phyloP scores from a whole-genome alignment of 2,329 filamentous ascomycete genomes.

The Penicillium thymicola region DNA sequence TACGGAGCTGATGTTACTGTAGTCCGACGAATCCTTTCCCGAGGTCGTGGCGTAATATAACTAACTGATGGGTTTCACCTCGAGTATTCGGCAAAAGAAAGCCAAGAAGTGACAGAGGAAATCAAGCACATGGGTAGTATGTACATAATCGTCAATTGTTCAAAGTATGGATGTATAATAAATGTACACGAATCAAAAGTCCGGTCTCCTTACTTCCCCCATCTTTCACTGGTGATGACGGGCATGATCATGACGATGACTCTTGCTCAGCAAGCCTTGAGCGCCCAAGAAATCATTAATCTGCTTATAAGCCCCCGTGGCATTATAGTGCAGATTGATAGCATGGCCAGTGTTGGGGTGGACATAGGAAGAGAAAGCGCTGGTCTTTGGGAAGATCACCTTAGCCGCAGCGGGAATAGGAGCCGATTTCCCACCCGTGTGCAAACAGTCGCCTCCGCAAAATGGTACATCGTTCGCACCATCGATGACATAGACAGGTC shows the following conservation, averaged over 20 bases:
- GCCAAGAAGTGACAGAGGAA: too few relatives aligned
- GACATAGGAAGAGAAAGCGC: conserved; percentile 23
- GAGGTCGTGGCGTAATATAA: conserved; percentile 4
- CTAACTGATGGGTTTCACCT: conserved; percentile 15
- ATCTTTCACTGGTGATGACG: background rate
- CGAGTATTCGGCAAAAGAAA: background rate
- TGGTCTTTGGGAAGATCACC: conserved; percentile 17
- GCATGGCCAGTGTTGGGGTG: conserved; percentile 28
- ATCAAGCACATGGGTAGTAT: background rate
- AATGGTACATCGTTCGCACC: conserved; percentile 22
- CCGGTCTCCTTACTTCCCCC: too few relatives aligned
- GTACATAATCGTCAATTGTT: background rate
- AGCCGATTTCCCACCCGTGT: conserved; percentile 14
- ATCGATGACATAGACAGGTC: conserved; percentile 27
- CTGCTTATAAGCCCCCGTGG: conserved; percentile 23
- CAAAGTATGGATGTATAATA: background rate
- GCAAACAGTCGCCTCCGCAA: conserved; percentile 27
- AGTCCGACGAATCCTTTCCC: conserved; percentile 7
- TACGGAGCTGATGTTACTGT: conserved; percentile 15
- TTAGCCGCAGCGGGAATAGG: conserved; percentile 16
- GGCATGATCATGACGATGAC: background rate
- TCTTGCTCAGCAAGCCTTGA: background rate
- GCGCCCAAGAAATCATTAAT: conserved; percentile 10
- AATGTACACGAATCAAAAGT: background rate
- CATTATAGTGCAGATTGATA: conserved; percentile 30